phyloP scores from a whole-genome alignment of 352 stramenopile species.

The Phytophthora kernoviae region DNA sequence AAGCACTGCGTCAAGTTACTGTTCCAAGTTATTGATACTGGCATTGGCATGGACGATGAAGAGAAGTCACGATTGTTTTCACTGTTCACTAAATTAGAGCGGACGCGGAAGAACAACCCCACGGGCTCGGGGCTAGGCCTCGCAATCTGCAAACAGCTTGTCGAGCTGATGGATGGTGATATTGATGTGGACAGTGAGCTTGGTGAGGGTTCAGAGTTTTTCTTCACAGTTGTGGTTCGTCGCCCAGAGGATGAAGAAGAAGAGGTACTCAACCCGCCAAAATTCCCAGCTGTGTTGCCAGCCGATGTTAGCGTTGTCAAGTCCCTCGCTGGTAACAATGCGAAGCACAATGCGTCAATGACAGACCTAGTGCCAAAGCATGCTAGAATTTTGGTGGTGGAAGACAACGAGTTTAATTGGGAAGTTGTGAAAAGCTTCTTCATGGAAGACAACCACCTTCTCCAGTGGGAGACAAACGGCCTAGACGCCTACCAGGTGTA shows the following conservation, averaged over 20 bases:
- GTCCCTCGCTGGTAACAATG: conserved; percentile 20
- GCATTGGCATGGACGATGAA: conserved; percentile 68
- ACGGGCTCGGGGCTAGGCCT: conserved; percentile 67
- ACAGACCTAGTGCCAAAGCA: conserved; percentile 58
- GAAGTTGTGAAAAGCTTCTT: conserved; percentile 90
- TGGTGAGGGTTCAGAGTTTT: conserved; percentile 70
- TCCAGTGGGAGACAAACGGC: conserved; percentile 86
- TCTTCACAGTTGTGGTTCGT: conserved; percentile 66
- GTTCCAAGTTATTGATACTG: conserved; percentile 75
- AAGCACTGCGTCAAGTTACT: conserved; percentile 67
- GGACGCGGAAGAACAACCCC: conserved; percentile 73
- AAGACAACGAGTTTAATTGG: conserved; percentile 93
- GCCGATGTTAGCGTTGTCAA: conserved; percentile 20
- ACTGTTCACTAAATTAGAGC: conserved; percentile 69
- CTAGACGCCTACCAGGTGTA: conserved; percentile 73
- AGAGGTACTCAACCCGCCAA: conserved; percentile 40
- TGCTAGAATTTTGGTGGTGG: conserved; percentile 80
- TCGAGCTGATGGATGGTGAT: conserved; percentile 72
- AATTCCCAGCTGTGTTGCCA: conserved; percentile 47
- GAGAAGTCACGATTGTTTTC: conserved; percentile 71
- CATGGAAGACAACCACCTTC: conserved; percentile 76
- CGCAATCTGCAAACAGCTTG: conserved; percentile 76
- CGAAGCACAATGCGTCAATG: conserved; percentile 26
- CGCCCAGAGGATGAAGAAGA: conserved; percentile 60
- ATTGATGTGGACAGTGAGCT: conserved; percentile 76